These are phyloP conservation scores for Styphnolobium japonicum DNA, from an alignment of 306 rosid species.

Conservation along the genomic window DNA sequence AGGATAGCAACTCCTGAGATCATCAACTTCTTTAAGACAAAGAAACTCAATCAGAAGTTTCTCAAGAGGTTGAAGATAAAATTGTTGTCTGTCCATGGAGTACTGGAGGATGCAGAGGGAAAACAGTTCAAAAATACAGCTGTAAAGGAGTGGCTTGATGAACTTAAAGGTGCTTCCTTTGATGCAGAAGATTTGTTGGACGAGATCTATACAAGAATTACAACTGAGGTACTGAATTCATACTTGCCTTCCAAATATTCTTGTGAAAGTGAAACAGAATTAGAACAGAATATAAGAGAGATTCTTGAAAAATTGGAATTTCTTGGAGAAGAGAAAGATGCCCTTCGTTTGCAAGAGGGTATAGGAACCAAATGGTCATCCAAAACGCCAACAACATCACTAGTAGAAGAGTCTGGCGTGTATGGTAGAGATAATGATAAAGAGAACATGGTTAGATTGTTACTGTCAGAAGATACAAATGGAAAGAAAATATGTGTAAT, in stretches of 20 bases:
- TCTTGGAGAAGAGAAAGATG: background rate
- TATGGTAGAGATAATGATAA: constrained; percentile 30
- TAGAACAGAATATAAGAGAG: background rate
- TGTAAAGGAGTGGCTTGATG: constrained; percentile 19
- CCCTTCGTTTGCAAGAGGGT: background rate
- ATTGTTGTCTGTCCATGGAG: background rate
- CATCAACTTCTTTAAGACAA: background rate
- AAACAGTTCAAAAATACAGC: background rate
- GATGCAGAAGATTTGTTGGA: constrained; percentile 16
- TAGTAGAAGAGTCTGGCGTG: background rate
- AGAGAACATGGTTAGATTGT: background rate
- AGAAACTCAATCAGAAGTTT: background rate
- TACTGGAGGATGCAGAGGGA: constrained; percentile 27
- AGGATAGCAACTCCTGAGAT: background rate
- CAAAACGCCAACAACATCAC: background rate
- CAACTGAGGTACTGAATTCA: background rate
- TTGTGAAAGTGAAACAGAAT: too few species aligned
- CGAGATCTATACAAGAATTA: background rate
- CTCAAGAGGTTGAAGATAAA: background rate
- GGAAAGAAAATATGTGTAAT: background rate
- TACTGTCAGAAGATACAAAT: background rate
- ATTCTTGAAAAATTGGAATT: background rate
- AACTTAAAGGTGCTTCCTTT: background rate
- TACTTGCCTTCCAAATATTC: background rate
- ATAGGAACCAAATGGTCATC: background rate